Evolutionary conservation across 371 early-diverging fungal species (phyloP).

Genomic region (Mucor saturninus): DNA sequence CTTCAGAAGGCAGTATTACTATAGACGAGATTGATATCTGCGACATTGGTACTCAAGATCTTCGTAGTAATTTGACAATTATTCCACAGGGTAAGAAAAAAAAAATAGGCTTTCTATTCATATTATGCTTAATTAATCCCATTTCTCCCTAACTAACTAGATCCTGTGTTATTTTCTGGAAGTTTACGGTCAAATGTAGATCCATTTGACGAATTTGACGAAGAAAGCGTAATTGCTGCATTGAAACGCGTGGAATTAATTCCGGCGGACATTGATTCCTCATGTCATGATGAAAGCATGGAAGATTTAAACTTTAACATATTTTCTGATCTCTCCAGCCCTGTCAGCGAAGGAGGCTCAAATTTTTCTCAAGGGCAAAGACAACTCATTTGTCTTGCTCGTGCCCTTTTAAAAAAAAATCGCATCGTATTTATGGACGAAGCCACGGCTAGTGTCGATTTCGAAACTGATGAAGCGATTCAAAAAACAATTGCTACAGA

Average conservation of each 20-base stretch:
- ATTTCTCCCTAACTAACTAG: constrained; percentile 12
- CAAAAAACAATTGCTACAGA: constrained; percentile 81
- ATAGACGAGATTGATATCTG: constrained; percentile 79
- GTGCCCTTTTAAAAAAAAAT: constrained; percentile 79
- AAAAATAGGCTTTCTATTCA: neutral
- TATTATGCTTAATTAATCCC: neutral
- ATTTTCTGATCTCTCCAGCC: neutral
- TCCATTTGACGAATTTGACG: constrained; percentile 63
- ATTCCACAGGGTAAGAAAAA: constrained; percentile 64
- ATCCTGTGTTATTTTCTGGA: constrained; percentile 71
- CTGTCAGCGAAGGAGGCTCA: constrained; percentile 74
- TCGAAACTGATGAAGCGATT: constrained; percentile 76
- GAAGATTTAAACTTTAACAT: constrained; percentile 5
- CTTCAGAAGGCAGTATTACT: constrained; percentile 64
- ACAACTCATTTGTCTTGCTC: constrained; percentile 85
- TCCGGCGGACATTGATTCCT: neutral
- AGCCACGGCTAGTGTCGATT: constrained; percentile 83
- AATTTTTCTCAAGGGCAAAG: constrained; percentile 89
- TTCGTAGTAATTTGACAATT: constrained; percentile 72
- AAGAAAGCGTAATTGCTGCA: constrained; percentile 71
- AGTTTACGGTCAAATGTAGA: constrained; percentile 71
- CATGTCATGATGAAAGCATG: neutral
- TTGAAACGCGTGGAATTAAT: constrained; percentile 44
- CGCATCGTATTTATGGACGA: constrained; percentile 87
- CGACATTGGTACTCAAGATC: constrained; percentile 69